Percentiles rank a stretch among this genome's conserved stretches.
Evolutionary conservation across 306 rosid genomes (phyloP).

Genomic region (Spatholobus suberectus): DNA sequence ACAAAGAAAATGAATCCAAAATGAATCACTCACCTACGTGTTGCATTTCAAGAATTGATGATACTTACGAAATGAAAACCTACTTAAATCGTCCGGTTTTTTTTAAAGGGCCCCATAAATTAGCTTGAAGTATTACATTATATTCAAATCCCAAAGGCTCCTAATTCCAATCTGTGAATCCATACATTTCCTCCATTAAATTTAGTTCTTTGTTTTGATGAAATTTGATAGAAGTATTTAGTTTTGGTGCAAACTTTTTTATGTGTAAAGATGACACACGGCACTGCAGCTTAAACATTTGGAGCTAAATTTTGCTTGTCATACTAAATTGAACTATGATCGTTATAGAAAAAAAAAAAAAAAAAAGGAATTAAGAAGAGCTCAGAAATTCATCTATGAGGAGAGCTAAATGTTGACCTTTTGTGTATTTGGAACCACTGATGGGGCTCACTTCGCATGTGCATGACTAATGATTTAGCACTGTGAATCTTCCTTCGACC

Average conservation of each 20-base stretch:
- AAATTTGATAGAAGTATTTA: background rate
- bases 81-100: background rate
- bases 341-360: too few species aligned
- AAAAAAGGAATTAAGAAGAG: background rate
- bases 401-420: background rate
- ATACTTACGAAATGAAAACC: background rate
- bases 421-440: background rate
- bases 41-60: background rate
- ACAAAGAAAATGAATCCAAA: slow-evolving; percentile 3
- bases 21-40: slow-evolving; percentile 15
- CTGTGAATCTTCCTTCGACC: slow-evolving; percentile 43
- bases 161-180: background rate
- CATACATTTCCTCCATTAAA: background rate
- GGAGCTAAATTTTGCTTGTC: background rate
- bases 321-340: background rate
- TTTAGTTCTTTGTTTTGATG: background rate
- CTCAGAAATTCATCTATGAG: background rate
- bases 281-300: too few species aligned
- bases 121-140: background rate
- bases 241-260: background rate
- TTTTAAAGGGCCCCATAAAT: background rate
- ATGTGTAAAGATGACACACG: background rate
- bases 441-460: slow-evolving; percentile 34
- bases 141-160: background rate
- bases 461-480: background rate